Conservation (phyloP, 2,329 filamentous ascomycete species). For the Diaporthe humulicola region DNA sequence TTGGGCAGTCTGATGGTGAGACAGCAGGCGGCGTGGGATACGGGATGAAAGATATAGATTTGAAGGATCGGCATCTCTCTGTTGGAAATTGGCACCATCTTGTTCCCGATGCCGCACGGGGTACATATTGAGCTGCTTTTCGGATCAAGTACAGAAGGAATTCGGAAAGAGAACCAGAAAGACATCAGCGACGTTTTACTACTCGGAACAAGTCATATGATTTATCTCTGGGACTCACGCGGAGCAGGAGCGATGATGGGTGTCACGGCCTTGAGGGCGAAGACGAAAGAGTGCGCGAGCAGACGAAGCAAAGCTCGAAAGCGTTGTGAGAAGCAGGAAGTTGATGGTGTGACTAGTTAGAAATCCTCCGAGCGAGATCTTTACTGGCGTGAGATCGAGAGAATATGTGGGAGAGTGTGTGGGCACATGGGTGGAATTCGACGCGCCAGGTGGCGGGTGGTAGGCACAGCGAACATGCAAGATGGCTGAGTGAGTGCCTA, state of each 20-base stretch:
- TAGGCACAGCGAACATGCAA: background rate
- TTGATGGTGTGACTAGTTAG: background rate
- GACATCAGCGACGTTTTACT: background rate
- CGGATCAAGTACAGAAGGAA: background rate
- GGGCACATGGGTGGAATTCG: background rate
- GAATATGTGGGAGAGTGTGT: background rate
- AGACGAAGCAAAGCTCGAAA: background rate
- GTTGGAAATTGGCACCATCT: background rate
- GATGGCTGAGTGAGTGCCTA: background rate
- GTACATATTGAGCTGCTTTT: background rate
- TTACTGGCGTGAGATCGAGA: background rate
- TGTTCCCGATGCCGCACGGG: background rate
- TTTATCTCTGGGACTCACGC: background rate
- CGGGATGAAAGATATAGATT: background rate
- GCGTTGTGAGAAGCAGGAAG: background rate
- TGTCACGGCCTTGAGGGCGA: background rate
- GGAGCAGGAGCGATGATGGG: background rate
- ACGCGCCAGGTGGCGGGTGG: background rate
- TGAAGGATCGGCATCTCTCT: background rate
- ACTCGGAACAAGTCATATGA: background rate
- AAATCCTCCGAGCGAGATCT: background rate
- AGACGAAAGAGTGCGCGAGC: slow-evolving; percentile 15
- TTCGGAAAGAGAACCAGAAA: background rate
- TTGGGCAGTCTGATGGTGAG: background rate
- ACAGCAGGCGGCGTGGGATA: background rate